A percentile compares a stretch with the other conserved stretches of the same genome.
phyloP scores from a whole-genome alignment of 495 filamentous ascomycete species.

The Penicillium angulare region DNA sequence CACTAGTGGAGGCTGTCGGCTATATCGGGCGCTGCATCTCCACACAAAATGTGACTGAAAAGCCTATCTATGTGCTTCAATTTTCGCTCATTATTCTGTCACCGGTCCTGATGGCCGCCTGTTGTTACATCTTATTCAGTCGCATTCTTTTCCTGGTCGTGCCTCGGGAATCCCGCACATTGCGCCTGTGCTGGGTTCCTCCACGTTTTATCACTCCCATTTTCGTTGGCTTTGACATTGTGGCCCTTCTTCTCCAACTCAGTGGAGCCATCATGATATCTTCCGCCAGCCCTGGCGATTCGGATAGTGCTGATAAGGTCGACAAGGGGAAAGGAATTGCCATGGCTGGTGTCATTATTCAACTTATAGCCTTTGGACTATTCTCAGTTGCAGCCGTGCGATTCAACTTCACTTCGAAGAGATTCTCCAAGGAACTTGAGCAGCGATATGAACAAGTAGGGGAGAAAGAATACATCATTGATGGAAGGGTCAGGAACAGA shows the following conservation, averaged over 20 bases:
- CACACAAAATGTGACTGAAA: conserved; percentile 24
- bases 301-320: conserved; percentile 25
- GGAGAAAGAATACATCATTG: conserved; percentile 30
- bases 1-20: conserved; percentile 44
- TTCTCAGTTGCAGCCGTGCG: conserved; percentile 39
- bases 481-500: conserved; percentile 25
- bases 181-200: conserved; percentile 44
- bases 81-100: conserved; percentile 38
- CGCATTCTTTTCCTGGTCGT: conserved; percentile 49
- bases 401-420: conserved; percentile 40
- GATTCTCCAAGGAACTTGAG: conserved; percentile 28
- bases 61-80: conserved; percentile 33
- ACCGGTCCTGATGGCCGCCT: conserved; percentile 50
- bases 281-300: conserved; percentile 21
- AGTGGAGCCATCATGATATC: conserved; percentile 37
- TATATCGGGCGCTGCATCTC: conserved; percentile 42
- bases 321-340: conserved; percentile 41
- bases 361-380: conserved; percentile 42
- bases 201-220: conserved; percentile 37
- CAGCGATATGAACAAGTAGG: conserved; percentile 25
- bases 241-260: conserved; percentile 29
- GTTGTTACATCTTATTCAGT: conserved; percentile 54
- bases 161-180: conserved; percentile 35
- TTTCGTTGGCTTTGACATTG: conserved; percentile 33
- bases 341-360: conserved; percentile 37